Evolutionary conservation across 1,284 basidiomycete species (phyloP).

Genomic region (Cronartium ribicola): DNA sequence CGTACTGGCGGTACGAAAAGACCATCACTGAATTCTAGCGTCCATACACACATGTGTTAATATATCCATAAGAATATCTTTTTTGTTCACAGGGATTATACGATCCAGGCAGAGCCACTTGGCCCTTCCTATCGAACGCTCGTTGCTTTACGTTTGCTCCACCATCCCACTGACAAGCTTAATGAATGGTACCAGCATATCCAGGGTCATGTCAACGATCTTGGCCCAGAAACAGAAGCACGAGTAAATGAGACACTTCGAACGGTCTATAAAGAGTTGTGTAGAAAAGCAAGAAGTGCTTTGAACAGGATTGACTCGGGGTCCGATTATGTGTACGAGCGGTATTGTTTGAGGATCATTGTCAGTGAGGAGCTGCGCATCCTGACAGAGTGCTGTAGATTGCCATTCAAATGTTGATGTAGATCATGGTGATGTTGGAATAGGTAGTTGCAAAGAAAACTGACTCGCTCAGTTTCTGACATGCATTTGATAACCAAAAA

Average conservation of each 20-base stretch:
- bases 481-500: too few relatives aligned
- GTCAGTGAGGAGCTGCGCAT: too few relatives aligned
- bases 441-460: too few relatives aligned
- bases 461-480: too few relatives aligned
- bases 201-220: constrained; percentile 9
- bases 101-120: constrained; percentile 19
- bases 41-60: not conserved
- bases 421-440: too few relatives aligned
- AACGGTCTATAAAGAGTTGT: not conserved
- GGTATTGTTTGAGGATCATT: too few relatives aligned
- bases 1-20: constrained; percentile 20
- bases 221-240: constrained; percentile 7
- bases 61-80: not conserved
- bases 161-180: not conserved
- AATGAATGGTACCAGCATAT: constrained; percentile 10
- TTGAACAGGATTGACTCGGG: too few relatives aligned
- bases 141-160: constrained; percentile 10
- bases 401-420: too few relatives aligned
- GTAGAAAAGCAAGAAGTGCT: too few relatives aligned
- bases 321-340: too few relatives aligned
- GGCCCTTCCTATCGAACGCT: constrained; percentile 24
- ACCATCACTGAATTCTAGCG: not conserved
- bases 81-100: constrained; percentile 23
- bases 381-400: too few relatives aligned
- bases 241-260: not conserved